Conservation (phyloP, 2,329 filamentous ascomycete species). For the Chaetothyriales sp. region DNA sequence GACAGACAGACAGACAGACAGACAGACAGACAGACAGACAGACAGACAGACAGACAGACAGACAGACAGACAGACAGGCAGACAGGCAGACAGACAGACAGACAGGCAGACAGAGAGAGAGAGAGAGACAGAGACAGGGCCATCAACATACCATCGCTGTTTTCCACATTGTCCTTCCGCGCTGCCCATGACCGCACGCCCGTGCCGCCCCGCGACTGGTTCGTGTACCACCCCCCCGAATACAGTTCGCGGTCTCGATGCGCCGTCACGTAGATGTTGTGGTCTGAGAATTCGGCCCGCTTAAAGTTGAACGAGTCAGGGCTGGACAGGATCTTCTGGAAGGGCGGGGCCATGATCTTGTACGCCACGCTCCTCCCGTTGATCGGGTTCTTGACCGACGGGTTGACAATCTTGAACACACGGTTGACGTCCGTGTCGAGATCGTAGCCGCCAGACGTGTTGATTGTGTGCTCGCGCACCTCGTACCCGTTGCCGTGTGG, state of each 20-base stretch:
- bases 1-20: no score
- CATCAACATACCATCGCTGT: constrained; percentile 25
- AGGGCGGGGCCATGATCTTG: constrained; percentile 43
- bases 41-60: no score
- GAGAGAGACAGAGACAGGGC: no score
- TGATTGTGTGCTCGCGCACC: constrained; percentile 34
- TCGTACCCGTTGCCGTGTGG: constrained; percentile 41
- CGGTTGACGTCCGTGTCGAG: constrained; percentile 36
- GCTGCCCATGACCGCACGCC: constrained; percentile 41
- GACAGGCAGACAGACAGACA: no score
- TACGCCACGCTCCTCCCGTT: constrained; percentile 43
- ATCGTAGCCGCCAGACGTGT: constrained; percentile 35
- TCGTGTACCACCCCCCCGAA: constrained; percentile 43
- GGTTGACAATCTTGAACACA: constrained; percentile 47
- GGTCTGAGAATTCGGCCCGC: constrained; percentile 42
- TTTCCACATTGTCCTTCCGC: constrained; percentile 31
- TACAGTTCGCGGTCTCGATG: constrained; percentile 41
- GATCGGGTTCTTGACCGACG: constrained; percentile 37
- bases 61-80: no score
- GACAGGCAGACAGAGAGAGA: no score
- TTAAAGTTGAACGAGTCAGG: constrained; percentile 34
- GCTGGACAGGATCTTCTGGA: constrained; percentile 44
- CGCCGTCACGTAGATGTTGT: constrained; percentile 43
- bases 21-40: no score
- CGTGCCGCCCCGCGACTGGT: constrained; percentile 40